Base-by-base conservation (phyloP, 2,329 filamentous ascomycete genomes). In the Aspergillus pseudotamarii region DNA sequence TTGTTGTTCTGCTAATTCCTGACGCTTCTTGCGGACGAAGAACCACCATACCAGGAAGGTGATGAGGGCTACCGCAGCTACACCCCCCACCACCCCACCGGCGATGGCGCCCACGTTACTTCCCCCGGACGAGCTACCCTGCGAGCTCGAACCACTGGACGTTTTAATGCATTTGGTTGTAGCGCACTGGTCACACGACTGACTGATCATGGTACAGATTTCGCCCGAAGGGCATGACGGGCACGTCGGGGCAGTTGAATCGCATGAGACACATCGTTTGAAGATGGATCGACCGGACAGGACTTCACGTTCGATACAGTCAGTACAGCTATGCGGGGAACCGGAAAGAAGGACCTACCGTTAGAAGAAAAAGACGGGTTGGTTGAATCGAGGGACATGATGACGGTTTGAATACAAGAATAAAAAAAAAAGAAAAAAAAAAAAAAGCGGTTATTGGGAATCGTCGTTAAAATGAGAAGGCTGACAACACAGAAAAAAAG, bases 31-130 rank as follows among this genome's bases (percentile, higher is more conserved):
- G 82, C 93, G 94, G 75, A 96, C 89, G 75, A 89, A 92, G 81
- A 92, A 96, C 76, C 89, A 90, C 91, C 92, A 98, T 38, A 97
- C 84, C 46, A 96, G 79, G 71, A 93, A 96, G 3, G 90, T 90
- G 59, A 91, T 76, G 43, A 92, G 79, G n/a, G 86, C 90, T 58
- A 98, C 84, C 53, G 89, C 84, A n/a, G 85, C 84, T 16, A 98
- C 78, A 68, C 93, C 95, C 67, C 93, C 95, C 50, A 98, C 82
- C 11, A 97, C 93, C 68, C 94, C 94, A 68, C 95, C 95, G 2
- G 91, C 94, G 68, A 99, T 97, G 38, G 92, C 92, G 48, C 94
- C 94, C 1, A 90, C 83, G 69, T 92, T 94, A 9, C 90, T 86
- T 9, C 86, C 84, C 12, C 80, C 68, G 12, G 64, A 64, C 23